These are phyloP conservation scores for Coemansia umbellata DNA, from an alignment of 192 early-diverging fungal species.

Conservation along the genomic window DNA sequence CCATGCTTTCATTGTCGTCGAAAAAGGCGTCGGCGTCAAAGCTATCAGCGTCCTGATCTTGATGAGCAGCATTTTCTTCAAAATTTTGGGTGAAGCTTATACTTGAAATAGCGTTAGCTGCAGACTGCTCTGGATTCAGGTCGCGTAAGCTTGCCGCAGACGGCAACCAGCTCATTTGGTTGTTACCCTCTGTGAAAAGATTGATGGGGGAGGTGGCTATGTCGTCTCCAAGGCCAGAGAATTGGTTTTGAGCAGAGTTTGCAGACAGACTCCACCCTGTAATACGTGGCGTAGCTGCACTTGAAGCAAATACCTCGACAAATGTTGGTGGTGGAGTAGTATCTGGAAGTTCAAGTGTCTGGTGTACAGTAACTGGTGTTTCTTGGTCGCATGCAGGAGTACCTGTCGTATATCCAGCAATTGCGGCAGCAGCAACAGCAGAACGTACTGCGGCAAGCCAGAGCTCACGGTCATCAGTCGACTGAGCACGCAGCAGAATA, in stretches of 20 bases:
- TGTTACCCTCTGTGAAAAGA: not conserved
- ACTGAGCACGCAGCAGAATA: constrained; percentile 29
- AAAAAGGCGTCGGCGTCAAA: constrained; percentile 41
- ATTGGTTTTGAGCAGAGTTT: not conserved
- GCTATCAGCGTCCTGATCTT: constrained; percentile 9
- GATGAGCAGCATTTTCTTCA: not conserved
- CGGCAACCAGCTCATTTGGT: constrained; percentile 27
- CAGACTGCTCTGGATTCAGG: not conserved
- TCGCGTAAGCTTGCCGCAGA: constrained; percentile 14
- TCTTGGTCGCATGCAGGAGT: no score
- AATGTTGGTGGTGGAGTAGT: not conserved
- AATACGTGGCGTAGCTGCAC: not conserved
- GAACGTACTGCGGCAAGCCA: constrained; percentile 19
- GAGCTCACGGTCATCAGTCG: constrained; percentile 13
- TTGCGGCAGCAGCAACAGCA: not conserved
- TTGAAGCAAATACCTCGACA: not conserved
- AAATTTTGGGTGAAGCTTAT: not conserved
- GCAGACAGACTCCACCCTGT: not conserved
- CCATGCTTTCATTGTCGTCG: constrained; percentile 6
- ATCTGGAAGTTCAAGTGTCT: no score
- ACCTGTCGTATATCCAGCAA: not conserved
- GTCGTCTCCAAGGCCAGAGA: no score
- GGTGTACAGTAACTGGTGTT: no score
- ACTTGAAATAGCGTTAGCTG: not conserved
- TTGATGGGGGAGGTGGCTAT: not conserved